Evolutionary conservation across 2,329 filamentous ascomycete species (phyloP), one percentile per base, ranked within the genome.

Genomic region (Colletotrichum lupini): DNA sequence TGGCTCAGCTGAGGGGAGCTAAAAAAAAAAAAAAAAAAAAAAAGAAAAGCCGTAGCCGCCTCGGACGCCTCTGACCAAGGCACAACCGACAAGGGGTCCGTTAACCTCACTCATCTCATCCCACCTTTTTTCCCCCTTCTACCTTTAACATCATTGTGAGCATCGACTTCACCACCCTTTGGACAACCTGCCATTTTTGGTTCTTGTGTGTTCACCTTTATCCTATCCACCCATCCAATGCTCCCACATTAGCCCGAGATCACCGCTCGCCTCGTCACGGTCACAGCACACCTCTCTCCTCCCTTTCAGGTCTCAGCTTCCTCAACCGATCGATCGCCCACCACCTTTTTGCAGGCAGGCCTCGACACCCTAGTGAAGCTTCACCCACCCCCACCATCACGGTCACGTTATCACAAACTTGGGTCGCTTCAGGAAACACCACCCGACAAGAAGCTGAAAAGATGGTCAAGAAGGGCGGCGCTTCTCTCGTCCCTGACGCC

Each of bases 401-500:
- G 42, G 42, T 49, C 42, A 49, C 42, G 19, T 49, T 49, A 49
- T 49, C 42, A n/a, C 19, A 49, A 19, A 55, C n/a, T 16, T 30
- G 35, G n/a, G 26, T n/a, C 16, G 46, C 28, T 4, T 12, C 22
- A 37, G 19, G 26, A 49, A 1, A 56, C 22, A 2, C 14, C 22
- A 28, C 35, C 42, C 22, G 16, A 58, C 37, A 26, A 22, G 32
- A 12, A 42, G 37, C 22, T 42, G 52, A 19, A 76, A 85, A 83
- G 81, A 87, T 87, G 86, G 78, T 80, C 77, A 85, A 85, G 83
- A 84, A 81, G 84, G 86, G 77, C 60, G 86, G 77, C 59, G 82
- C 82, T 26, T 82, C 92, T 72, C 32, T 35, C 32, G 42, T 49
- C 16, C 92, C 93, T 49, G 91, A 95, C 81, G 95, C 95, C 24